Conservation (phyloP, 805 yeast species). For the Pichia sporocuriosa region DNA sequence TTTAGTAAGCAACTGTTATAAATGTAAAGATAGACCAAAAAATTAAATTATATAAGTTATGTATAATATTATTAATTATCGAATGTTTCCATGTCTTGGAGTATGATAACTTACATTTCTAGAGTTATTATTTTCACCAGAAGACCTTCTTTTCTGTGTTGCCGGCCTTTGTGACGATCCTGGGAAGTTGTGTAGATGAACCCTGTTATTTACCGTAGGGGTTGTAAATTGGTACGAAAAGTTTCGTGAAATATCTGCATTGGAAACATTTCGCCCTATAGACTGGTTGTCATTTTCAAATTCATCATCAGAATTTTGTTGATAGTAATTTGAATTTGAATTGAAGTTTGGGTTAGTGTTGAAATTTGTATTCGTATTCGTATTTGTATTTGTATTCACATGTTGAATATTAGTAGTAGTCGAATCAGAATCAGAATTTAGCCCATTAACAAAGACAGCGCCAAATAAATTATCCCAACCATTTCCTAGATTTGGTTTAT, state of each 20-base stretch:
- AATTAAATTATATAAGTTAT: not conserved
- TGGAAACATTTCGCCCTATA: not conserved
- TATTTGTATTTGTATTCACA: not conserved
- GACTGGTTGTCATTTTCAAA: not conserved
- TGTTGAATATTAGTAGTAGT: not conserved
- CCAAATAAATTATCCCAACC: no score
- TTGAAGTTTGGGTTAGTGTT: no score
- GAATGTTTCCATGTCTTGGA: constrained; percentile 11
- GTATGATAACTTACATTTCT: constrained; percentile 8
- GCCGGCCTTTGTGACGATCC: constrained; percentile 4
- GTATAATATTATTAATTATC: not conserved
- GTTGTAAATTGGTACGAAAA: constrained; percentile 11
- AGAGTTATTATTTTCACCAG: not conserved
- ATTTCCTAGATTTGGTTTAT: constrained; percentile 16
- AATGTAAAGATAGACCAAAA: constrained; percentile 12
- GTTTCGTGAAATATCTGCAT: constrained; percentile 5
- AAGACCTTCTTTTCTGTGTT: constrained; percentile 7
- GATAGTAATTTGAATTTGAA: no score
- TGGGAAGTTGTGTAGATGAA: constrained; percentile 4
- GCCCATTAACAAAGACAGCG: no score
- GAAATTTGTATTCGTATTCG: not conserved
- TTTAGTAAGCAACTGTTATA: constrained; percentile 19
- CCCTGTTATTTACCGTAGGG: constrained; percentile 11
- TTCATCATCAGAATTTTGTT: constrained; percentile 2
- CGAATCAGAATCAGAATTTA: not conserved